phyloP scores from a whole-genome alignment of 768 basidiomycete species.

The Hebeloma cylindrosporum region DNA sequence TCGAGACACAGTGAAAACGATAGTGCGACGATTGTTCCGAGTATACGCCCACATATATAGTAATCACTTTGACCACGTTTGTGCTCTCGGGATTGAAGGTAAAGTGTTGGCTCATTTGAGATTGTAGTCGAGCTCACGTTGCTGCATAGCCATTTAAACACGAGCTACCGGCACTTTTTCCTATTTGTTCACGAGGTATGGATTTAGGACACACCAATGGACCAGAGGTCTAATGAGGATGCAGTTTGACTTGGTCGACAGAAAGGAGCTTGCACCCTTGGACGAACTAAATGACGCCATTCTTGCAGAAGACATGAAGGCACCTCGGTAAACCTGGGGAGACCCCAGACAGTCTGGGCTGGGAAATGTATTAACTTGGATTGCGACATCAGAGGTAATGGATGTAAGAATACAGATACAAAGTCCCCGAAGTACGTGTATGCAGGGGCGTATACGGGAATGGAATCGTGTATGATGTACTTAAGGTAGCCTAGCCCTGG shows the following conservation, averaged over 20 bases:
- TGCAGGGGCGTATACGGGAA: conserved; percentile 17
- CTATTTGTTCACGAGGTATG: conserved; percentile 92
- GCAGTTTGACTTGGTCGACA: conserved; percentile 92
- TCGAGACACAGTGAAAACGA: conserved; percentile 86
- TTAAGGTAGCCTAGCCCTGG: conserved; percentile 7
- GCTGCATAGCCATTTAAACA: conserved; percentile 88
- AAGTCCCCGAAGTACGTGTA: conserved; percentile 14
- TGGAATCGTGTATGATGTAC: conserved; percentile 24
- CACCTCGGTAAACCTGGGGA: conserved; percentile 27
- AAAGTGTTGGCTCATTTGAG: conserved; percentile 16
- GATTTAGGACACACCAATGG: conserved; percentile 2
- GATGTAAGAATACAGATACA: conserved; percentile 2
- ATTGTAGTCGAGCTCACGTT: no score
- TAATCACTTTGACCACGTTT: conserved; percentile 98
- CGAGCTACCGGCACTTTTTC: conserved; percentile 98
- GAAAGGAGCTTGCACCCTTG: conserved; percentile 92
- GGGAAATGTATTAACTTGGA: not conserved
- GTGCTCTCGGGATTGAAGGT: conserved; percentile 98
- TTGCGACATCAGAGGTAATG: conserved; percentile 14
- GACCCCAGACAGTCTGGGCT: conserved; percentile 8
- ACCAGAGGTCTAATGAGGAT: conserved; percentile 11
- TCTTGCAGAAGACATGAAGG: conserved; percentile 49
- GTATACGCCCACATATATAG: conserved; percentile 99
- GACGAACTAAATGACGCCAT: conserved; percentile 96
- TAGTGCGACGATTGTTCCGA: conserved; percentile 89